Conservation (phyloP, 2,329 filamentous ascomycete genomes). For the Zymoseptoria crescenta region DNA sequence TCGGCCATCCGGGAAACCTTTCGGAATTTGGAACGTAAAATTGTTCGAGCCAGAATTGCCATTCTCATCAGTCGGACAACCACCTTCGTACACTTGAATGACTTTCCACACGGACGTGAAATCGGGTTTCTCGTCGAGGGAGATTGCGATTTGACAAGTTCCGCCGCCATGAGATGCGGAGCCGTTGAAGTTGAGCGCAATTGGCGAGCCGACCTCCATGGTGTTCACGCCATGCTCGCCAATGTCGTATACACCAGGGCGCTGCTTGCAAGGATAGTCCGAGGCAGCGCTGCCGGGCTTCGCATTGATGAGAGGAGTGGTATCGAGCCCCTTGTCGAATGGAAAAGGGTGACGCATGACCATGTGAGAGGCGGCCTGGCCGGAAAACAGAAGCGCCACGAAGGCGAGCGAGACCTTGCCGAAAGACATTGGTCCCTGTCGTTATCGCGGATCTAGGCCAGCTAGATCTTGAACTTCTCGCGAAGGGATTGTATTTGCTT, state of each 20-base stretch:
- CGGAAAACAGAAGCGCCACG: slow-evolving; percentile 31
- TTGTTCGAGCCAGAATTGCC: slow-evolving; percentile 40
- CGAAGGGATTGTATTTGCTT: slow-evolving; percentile 2
- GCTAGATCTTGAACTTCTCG: slow-evolving; percentile 8
- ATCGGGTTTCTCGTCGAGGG: slow-evolving; percentile 64
- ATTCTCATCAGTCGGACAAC: slow-evolving; percentile 66
- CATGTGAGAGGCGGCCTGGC: slow-evolving; percentile 62
- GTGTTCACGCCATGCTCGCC: slow-evolving; percentile 43
- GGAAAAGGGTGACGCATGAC: slow-evolving; percentile 61
- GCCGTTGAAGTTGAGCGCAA: slow-evolving; percentile 61
- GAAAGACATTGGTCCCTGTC: slow-evolving; percentile 6
- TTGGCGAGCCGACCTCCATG: slow-evolving; percentile 54
- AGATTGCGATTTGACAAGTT: slow-evolving; percentile 79
- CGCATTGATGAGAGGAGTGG: slow-evolving; percentile 57
- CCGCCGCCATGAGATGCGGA: slow-evolving; percentile 78
- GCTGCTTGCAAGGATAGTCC: slow-evolving; percentile 76
- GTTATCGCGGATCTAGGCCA: slow-evolving; percentile 9
- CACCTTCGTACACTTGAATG: slow-evolving; percentile 79
- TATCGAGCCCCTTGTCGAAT: slow-evolving; percentile 50
- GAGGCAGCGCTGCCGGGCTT: slow-evolving; percentile 23
- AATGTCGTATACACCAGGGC: slow-evolving; percentile 39
- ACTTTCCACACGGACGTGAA: slow-evolving; percentile 69
- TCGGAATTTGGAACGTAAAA: slow-evolving; percentile 65
- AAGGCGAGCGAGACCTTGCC: slow-evolving; percentile 4
- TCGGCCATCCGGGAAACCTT: slow-evolving; percentile 63